Evolutionary conservation across 768 basidiomycete species (phyloP), one percentile per base, ranked within the genome.

Genomic region (Stropharia rugosoannulata): DNA sequence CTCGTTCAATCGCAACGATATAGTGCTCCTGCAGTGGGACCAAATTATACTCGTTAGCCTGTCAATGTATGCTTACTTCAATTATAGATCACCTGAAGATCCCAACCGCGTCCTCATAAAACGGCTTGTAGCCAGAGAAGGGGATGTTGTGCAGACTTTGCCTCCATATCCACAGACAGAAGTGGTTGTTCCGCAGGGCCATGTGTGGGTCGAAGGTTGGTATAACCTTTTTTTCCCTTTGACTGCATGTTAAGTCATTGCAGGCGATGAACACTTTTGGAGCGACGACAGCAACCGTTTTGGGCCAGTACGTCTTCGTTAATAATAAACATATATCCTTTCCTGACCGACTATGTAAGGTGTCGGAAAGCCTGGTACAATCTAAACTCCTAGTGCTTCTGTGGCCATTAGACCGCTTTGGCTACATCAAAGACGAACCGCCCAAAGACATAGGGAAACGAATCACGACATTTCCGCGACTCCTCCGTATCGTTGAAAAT

Each of bases 161-260:
- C 82, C 87, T 18, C 87, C 88, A 3, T 87, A 84, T 62, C 83
- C 83, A 1, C 77, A 81, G 16, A 53, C 71, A 4, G 74, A 82
- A 55, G 80, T 85, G 7, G 64, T 56, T 25, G 69, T 91, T 36
- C 88, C 89, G 3, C 56, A 71, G 61, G 86, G 86, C 1, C 84
- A 89, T 56, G 74, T 84, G 39, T 91, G 89, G 89, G 78, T 90
- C 49, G 89, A 91, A 80, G 89, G 86, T 84, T 49, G 49, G 74
- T 51, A 29, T 49, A 25, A 19, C 51, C 47, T 39, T 15, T 18
- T 49, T 35, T 41, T 13, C 27, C 19, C 46, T 29, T 15, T 32
- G 36, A 35, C 39, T 38, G 29, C 46, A 45, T 51, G 50, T 48
- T 6, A 32, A 25, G 8, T 19, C 16, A 42, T 38, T 35, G 16